phyloP scores from a whole-genome alignment of 257 asterid genomes.

The Capsicum baccatum region DNA sequence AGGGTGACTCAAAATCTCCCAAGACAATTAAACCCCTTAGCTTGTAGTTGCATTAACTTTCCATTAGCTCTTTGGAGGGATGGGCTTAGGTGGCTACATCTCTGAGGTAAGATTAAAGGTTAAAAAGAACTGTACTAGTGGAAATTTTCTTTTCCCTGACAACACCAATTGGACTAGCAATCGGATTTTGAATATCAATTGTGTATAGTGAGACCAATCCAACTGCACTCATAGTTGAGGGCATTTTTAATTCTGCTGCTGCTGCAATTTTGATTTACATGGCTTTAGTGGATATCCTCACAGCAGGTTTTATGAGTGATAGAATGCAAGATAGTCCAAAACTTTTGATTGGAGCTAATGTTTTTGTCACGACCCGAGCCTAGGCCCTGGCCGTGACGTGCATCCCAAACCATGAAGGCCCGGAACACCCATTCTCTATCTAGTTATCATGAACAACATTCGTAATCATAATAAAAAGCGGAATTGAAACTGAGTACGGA shows the following conservation, averaged over 20 bases:
- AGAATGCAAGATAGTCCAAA: slow-evolving; percentile 25
- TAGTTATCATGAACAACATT: too few species aligned
- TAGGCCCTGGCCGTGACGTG: too few species aligned
- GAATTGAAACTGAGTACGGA: too few species aligned
- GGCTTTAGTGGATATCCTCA: slow-evolving; percentile 36
- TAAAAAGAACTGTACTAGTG: neutral
- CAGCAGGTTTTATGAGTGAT: slow-evolving; percentile 35
- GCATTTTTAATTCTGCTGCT: slow-evolving; percentile 33
- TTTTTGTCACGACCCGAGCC: too few species aligned
- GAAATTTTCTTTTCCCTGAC: slow-evolving; percentile 32
- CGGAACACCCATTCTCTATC: too few species aligned
- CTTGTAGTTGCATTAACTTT: slow-evolving; percentile 35
- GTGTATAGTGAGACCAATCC: slow-evolving; percentile 31
- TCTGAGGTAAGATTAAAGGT: slow-evolving; percentile 28
- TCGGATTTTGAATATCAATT: slow-evolving; percentile 32
- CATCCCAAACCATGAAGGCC: too few species aligned
- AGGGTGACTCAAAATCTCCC: slow-evolving; percentile 31
- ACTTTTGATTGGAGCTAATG: slow-evolving; percentile 32
- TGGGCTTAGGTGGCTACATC: slow-evolving; percentile 38
- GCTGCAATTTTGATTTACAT: slow-evolving; percentile 36
- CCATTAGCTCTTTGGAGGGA: slow-evolving; percentile 39
- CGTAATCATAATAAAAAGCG: too few species aligned
- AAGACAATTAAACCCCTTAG: slow-evolving; percentile 26
- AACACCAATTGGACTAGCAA: slow-evolving; percentile 35
- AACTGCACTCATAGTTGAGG: slow-evolving; percentile 32